Evolutionary conservation across 106 monocot species (phyloP).

Genomic region (Apostasia ramifera): DNA sequence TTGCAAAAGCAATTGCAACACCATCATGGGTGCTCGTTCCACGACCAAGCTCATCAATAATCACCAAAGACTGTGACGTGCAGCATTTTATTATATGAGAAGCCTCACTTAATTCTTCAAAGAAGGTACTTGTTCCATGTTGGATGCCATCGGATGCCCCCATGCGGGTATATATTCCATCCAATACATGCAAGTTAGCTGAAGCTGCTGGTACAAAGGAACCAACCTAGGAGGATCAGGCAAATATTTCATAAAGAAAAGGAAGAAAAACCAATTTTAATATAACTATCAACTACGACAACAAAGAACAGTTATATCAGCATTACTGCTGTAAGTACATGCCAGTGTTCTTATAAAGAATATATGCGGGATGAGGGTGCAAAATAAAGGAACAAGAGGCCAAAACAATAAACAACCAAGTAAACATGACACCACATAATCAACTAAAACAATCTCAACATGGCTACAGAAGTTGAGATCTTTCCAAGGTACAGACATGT

Average conservation of each 20-base stretch:
- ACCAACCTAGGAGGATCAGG: conserved; percentile 77
- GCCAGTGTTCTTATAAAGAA: too few species aligned
- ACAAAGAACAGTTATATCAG: too few species aligned
- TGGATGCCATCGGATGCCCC: conserved; percentile 89
- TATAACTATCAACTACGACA: too few species aligned
- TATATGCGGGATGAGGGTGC: too few species aligned
- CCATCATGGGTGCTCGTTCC: conserved; percentile 99
- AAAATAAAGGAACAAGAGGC: too few species aligned
- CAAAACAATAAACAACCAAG: too few species aligned
- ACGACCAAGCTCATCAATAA: conserved; percentile 95
- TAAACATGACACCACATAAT: too few species aligned
- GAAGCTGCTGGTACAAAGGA: conserved; percentile 97
- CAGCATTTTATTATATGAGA: conserved; percentile 62
- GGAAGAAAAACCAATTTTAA: neutral
- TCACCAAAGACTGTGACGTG: conserved; percentile 77
- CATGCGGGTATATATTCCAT: conserved; percentile 89
- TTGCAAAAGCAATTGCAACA: conserved; percentile 89
- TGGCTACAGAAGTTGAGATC: too few species aligned
- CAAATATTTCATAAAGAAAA: conserved; percentile 13
- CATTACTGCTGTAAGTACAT: too few species aligned
- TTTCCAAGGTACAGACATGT: too few species aligned
- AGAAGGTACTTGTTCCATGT: conserved; percentile 85
- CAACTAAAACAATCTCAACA: too few species aligned
- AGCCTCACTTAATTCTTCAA: conserved; percentile 83
- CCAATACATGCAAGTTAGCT: conserved; percentile 69